Conservation (phyloP, 371 early-diverging fungal species). For the Catenaria anguillulae region DNA sequence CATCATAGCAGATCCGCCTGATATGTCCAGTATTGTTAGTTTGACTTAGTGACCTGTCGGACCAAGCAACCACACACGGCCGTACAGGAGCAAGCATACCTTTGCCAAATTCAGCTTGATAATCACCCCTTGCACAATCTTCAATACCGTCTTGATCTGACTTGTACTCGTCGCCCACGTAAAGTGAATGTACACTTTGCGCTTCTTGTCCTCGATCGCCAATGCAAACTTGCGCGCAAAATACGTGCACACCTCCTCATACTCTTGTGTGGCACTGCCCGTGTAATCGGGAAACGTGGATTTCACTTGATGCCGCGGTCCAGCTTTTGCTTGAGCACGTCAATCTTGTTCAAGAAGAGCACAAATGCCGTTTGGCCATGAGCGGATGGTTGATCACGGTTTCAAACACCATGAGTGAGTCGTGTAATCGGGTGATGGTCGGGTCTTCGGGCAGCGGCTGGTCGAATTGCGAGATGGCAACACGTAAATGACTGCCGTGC, state of each 20-base stretch:
- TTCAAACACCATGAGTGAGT: neutral
- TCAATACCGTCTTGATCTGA: constrained; percentile 11
- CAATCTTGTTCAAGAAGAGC: constrained; percentile 2
- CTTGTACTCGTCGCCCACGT: constrained; percentile 12
- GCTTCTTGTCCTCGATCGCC: neutral
- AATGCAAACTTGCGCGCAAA: constrained; percentile 2
- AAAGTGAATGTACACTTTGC: constrained; percentile 10
- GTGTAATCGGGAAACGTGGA: neutral
- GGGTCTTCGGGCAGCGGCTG: neutral
- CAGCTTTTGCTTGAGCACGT: neutral
- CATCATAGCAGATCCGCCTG: too few relatives aligned
- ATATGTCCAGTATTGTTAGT: too few relatives aligned
- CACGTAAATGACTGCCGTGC: neutral
- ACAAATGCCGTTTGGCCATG: neutral
- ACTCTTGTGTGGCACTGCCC: neutral
- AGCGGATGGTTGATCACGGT: neutral
- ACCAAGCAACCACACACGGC: too few relatives aligned
- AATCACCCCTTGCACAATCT: neutral
- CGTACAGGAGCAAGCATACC: neutral
- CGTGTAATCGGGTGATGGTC: neutral
- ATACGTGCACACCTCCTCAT: neutral
- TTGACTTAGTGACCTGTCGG: too few relatives aligned
- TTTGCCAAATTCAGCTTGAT: constrained; percentile 1
- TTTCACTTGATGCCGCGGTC: neutral
- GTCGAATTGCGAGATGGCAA: neutral